These are phyloP conservation scores for Arxiozyma telluris DNA, from an alignment of 1,139 yeast genomes.

Conservation along the genomic window DNA sequence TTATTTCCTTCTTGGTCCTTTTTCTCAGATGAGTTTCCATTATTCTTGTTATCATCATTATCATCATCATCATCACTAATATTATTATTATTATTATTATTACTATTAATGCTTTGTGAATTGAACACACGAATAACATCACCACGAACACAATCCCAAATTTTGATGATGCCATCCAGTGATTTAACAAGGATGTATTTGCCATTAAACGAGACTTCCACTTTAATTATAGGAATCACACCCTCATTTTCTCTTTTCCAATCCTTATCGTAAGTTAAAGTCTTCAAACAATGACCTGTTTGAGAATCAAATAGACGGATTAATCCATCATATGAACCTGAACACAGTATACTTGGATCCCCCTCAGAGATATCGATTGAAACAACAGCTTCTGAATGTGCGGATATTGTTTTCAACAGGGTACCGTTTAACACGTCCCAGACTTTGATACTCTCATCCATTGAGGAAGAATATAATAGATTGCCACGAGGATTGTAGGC, in stretches of 20 bases:
- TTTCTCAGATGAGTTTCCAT: background rate
- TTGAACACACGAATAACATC: constrained; percentile 66
- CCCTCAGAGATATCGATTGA: constrained; percentile 56
- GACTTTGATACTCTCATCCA: constrained; percentile 82
- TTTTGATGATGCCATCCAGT: constrained; percentile 64
- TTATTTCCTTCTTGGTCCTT: constrained; percentile 11
- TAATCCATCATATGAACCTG: constrained; percentile 87
- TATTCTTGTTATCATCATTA: no score
- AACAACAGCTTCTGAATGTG: constrained; percentile 88
- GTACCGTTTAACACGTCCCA: constrained; percentile 79
- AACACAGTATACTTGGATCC: constrained; percentile 75
- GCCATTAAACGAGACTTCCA: constrained; percentile 74
- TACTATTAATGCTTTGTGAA: background rate
- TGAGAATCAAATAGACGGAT: constrained; percentile 79
- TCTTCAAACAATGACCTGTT: constrained; percentile 85
- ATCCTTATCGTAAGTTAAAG: constrained; percentile 64
- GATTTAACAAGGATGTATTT: constrained; percentile 70
- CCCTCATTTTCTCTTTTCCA: constrained; percentile 43
- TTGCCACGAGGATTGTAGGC: constrained; percentile 69
- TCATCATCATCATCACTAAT: no score
- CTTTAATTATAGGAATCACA: constrained; percentile 70
- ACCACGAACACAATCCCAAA: constrained; percentile 79
- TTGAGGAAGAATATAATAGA: constrained; percentile 68
- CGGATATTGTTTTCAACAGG: constrained; percentile 72
- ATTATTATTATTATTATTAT: no score